Conservation (phyloP, 2,329 filamentous ascomycete species). For the Didymella lethalis region DNA sequence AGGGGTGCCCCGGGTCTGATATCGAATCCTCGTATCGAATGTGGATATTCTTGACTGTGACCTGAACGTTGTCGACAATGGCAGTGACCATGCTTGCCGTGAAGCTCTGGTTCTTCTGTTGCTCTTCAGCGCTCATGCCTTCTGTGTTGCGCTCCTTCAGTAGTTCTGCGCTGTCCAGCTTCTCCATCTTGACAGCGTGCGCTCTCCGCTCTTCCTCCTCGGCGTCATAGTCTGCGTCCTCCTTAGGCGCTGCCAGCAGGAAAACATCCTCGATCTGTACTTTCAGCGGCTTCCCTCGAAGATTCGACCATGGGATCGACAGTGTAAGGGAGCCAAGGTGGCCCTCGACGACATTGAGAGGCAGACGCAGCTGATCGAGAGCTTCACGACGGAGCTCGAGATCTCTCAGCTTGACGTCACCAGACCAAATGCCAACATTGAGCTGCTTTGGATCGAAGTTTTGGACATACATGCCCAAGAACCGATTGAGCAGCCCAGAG, state of each 20-base stretch:
- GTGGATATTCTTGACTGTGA: constrained; percentile 98
- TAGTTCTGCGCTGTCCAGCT: constrained; percentile 94
- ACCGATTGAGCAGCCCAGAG: constrained; percentile 96
- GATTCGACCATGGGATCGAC: constrained; percentile 95
- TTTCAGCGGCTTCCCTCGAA: constrained; percentile 92
- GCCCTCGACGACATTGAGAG: constrained; percentile 94
- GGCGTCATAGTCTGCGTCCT: constrained; percentile 91
- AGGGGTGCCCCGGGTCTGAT: constrained; percentile 92
- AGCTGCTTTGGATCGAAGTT: constrained; percentile 98
- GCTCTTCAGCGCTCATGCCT: constrained; percentile 91
- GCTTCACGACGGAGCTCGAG: constrained; percentile 93
- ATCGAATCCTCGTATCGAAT: constrained; percentile 98
- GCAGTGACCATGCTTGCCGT: constrained; percentile 94
- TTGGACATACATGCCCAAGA: constrained; percentile 99
- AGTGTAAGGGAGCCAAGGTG: constrained; percentile 92
- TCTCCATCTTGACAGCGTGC: constrained; percentile 97
- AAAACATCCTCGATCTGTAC: constrained; percentile 97
- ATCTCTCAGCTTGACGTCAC: constrained; percentile 93
- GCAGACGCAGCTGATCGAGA: constrained; percentile 94
- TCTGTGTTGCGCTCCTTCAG: constrained; percentile 92
- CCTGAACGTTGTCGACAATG: constrained; percentile 97
- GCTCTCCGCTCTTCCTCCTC: constrained; percentile 88
- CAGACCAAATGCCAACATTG: constrained; percentile 98
- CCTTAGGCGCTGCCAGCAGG: constrained; percentile 90
- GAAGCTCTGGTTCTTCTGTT: constrained; percentile 97